phyloP scores from a whole-genome alignment of 2,329 filamentous ascomycete species.

The Trichophyton schoenleinii region DNA sequence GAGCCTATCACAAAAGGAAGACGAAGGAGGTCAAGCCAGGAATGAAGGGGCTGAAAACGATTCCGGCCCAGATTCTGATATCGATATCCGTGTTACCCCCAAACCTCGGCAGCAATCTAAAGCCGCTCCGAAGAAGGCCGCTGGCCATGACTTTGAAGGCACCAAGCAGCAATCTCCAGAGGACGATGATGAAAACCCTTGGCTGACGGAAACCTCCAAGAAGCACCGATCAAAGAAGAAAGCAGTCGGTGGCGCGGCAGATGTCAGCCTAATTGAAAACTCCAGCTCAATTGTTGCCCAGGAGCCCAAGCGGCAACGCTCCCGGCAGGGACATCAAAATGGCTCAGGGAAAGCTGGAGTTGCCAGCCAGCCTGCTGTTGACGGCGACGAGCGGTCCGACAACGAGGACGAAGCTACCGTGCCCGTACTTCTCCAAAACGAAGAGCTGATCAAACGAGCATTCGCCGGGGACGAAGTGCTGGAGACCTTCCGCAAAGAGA shows the following conservation, averaged over 20 bases:
- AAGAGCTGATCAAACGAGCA: slow-evolving; percentile 62
- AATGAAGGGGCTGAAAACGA: slow-evolving; percentile 20
- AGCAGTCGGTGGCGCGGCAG: slow-evolving; percentile 5
- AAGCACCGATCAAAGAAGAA: slow-evolving; percentile 14
- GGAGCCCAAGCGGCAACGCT: slow-evolving; percentile 7
- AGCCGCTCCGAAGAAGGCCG: background rate
- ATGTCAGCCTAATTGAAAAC: slow-evolving; percentile 14
- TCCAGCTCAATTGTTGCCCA: background rate
- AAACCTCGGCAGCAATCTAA: slow-evolving; percentile 15
- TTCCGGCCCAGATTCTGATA: slow-evolving; percentile 19
- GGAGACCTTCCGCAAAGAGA: slow-evolving; percentile 68
- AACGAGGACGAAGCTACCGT: slow-evolving; percentile 32
- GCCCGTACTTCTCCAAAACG: slow-evolving; percentile 37
- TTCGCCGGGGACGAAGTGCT: slow-evolving; percentile 83
- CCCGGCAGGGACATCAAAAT: slow-evolving; percentile 12
- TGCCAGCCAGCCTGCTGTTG: slow-evolving; percentile 4
- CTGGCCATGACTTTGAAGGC: background rate
- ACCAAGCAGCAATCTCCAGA: slow-evolving; percentile 8
- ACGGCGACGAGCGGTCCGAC: slow-evolving; percentile 33
- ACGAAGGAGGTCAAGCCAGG: slow-evolving; percentile 30
- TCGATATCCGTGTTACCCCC: slow-evolving; percentile 26
- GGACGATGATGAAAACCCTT: slow-evolving; percentile 23
- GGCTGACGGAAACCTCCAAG: slow-evolving; percentile 21
- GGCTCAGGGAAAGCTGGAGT: slow-evolving; percentile 17
- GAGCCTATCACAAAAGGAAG: slow-evolving; percentile 41